Base-by-base conservation (phyloP, 176 grass and related monocot genomes). In the Puccinellia tenuiflora region DNA sequence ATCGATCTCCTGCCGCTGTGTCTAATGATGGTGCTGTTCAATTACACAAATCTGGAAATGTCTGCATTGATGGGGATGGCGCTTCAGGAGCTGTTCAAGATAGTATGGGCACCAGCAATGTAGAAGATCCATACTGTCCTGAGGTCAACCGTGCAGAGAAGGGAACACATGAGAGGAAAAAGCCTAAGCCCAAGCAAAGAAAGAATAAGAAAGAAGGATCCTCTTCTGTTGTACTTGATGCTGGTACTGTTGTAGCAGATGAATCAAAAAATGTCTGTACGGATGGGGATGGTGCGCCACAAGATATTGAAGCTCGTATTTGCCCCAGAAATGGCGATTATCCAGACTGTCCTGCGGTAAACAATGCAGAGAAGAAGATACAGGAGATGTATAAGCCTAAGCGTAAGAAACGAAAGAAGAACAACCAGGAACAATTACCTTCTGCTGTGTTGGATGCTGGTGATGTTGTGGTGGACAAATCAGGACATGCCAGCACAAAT, bases 11-110 rank as follows among this genome's bases (percentile, higher is more conserved):
- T 62, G 34, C 46, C 9, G 13, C 52, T 71, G 34, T 69, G 16
- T 39, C 33, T 20, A 25, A 52, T 80, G 61, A 20, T n/a, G 29
- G 29, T 83, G 31, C 37, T 71, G 30, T 52, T 81, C 38, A 26
- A 9, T 10, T 21, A 59, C 55, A 33, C 13, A 79, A 75, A 67
- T 55, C 75, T 84, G 81, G 35, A 79, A 79, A 73, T 88, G 33
- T 26, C 6, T 42, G 20, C 26, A 21, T 14, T 3, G 57, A 72
- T 65, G 81, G 14, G 18, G 25, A 65, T 37, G 70, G 0, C 10
- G 25, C 43, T 20, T 50, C 45, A 29, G 25, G 70, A 73, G 43
- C 48, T 55, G 55, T 55, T 64, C 54, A 73, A 55, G 55, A 73
- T 73, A 73, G 21, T 88, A 64, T 34, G 43, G 29, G 68, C 78